Conservation (phyloP, 176 grass and related monocot genomes). For the sorghum (Sorghum bicolor) region DNA sequence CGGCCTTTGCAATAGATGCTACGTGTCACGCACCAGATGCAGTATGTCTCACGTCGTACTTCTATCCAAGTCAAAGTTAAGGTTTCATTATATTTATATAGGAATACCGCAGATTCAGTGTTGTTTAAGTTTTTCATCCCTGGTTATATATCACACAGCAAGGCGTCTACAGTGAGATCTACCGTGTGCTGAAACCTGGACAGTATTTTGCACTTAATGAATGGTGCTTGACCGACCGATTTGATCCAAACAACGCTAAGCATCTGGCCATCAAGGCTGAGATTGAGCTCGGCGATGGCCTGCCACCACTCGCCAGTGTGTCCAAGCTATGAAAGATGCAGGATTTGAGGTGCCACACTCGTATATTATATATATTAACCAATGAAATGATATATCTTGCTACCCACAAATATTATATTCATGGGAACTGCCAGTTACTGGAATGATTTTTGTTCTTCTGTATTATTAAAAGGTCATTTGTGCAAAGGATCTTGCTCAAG, state of each 20-base stretch:
- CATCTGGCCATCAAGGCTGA: slow-evolving; percentile 41
- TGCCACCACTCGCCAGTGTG: slow-evolving; percentile 39
- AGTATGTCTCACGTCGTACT: slow-evolving; percentile 10
- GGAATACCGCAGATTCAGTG: neutral
- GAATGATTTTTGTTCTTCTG: neutral
- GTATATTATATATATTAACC: too few relatives aligned
- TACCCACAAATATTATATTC: neutral
- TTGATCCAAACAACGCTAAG: slow-evolving; percentile 30
- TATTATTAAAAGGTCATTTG: neutral
- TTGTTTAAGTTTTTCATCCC: neutral
- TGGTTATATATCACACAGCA: slow-evolving; percentile 15
- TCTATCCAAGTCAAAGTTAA: neutral
- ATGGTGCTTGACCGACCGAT: slow-evolving; percentile 42
- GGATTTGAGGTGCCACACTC: slow-evolving; percentile 17
- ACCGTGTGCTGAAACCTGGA: slow-evolving; percentile 46
- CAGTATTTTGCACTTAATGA: slow-evolving; percentile 42
- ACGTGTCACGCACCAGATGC: slow-evolving; percentile 65
- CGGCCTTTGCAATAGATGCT: slow-evolving; percentile 54
- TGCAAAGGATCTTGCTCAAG: slow-evolving; percentile 8
- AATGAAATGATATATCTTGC: neutral
- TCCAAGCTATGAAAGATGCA: slow-evolving; percentile 50
- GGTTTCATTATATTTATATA: too few relatives aligned
- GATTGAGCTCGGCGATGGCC: slow-evolving; percentile 44
- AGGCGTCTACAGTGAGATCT: slow-evolving; percentile 38
- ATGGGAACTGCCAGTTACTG: neutral